Percentiles rank a stretch among this genome's conserved stretches.
phyloP scores from a whole-genome alignment of 192 early-diverging fungal genomes.

The Ambispora gerdemannii region DNA sequence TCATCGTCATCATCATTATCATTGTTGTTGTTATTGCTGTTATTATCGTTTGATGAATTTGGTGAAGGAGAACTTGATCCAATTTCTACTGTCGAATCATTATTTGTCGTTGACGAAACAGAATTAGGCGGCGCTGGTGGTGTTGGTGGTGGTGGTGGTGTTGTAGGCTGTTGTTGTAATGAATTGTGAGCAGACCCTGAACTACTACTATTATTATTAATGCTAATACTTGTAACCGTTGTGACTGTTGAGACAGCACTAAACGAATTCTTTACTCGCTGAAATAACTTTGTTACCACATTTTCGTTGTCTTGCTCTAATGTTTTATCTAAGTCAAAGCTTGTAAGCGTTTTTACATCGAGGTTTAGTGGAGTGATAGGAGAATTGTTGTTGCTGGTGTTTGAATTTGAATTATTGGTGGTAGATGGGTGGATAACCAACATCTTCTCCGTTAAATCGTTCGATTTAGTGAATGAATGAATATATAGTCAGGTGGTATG shows the following conservation, averaged over 20 bases:
- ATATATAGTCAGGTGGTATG: too few species aligned
- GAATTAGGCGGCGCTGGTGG: neutral
- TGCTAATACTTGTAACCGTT: too few species aligned
- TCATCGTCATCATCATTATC: neutral
- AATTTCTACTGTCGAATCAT: conserved; percentile 8
- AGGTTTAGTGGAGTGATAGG: neutral
- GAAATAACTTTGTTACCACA: conserved; percentile 55
- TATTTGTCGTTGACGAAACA: neutral
- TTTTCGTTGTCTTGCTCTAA: conserved; percentile 42
- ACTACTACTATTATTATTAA: too few species aligned
- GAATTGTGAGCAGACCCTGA: too few species aligned
- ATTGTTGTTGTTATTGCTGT: conserved; percentile 4
- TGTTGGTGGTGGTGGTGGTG: neutral
- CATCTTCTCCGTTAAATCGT: too few species aligned
- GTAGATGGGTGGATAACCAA: too few species aligned
- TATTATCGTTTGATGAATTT: neutral
- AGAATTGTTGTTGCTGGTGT: too few species aligned
- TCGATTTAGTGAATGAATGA: too few species aligned
- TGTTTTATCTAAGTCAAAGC: conserved; percentile 39
- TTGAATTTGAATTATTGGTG: too few species aligned
- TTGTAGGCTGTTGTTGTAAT: neutral
- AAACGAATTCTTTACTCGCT: conserved; percentile 49
- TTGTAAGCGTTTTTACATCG: conserved; percentile 36
- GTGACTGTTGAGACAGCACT: too few species aligned
- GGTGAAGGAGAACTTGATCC: neutral